Percentiles rank a stretch among this genome's conserved stretches.
These are phyloP conservation scores for Globisporangium parvum DNA, from an alignment of 352 stramenopile species.

Conservation along the genomic window DNA sequence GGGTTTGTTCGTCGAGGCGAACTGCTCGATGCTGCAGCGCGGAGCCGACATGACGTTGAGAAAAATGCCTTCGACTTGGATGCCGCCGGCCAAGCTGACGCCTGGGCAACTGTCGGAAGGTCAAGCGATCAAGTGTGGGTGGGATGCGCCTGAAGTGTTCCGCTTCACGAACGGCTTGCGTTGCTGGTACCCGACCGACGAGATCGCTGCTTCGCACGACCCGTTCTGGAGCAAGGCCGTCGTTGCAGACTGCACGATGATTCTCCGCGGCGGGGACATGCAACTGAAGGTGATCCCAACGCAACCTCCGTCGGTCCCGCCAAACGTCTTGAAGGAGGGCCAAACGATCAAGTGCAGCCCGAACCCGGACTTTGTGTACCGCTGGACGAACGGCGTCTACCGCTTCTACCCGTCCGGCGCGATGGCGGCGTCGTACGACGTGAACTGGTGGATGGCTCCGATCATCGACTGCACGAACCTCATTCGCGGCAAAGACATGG, in stretches of 20 bases:
- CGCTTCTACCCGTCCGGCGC: constrained; percentile 11
- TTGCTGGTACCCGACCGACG: constrained; percentile 7
- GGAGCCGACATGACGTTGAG: constrained; percentile 9
- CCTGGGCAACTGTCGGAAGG: background rate
- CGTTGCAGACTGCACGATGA: constrained; percentile 12
- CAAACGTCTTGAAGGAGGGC: constrained; percentile 11
- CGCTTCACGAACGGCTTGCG: constrained; percentile 7
- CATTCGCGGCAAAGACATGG: constrained; percentile 6
- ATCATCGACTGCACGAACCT: constrained; percentile 16
- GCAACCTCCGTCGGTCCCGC: constrained; percentile 5
- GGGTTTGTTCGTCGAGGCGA: constrained; percentile 1
- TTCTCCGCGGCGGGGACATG: constrained; percentile 16
- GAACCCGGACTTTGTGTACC: constrained; percentile 10
- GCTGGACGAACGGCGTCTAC: constrained; percentile 9
- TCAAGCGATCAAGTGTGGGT: constrained; percentile 15
- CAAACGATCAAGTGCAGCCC: constrained; percentile 20
- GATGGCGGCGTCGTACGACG: constrained; percentile 20
- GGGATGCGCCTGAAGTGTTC: constrained; percentile 5
- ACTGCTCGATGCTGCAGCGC: constrained; percentile 12
- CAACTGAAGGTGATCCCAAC: background rate
- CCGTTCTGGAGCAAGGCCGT: constrained; percentile 7
- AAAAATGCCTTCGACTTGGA: background rate
- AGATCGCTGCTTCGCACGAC: constrained; percentile 19
- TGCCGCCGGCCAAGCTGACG: background rate
- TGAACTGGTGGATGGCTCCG: constrained; percentile 5